phyloP scores from a whole-genome alignment of 805 yeast genomes.

The Metschnikowia shivogae region DNA sequence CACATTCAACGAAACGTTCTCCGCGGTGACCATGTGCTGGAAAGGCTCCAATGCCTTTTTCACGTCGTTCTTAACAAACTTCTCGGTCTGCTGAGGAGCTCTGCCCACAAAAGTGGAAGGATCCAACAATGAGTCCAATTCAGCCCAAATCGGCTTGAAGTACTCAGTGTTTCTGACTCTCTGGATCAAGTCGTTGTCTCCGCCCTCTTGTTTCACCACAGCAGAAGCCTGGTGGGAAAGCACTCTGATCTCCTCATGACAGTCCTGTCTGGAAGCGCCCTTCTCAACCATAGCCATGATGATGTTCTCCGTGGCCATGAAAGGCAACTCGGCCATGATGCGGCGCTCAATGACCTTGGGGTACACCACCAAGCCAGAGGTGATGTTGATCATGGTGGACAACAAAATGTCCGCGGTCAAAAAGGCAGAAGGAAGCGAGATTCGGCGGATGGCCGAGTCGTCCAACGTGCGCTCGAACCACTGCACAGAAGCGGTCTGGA shows the following conservation, averaged over 20 bases:
- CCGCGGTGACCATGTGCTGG: constrained; percentile 53
- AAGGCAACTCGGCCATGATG: constrained; percentile 90
- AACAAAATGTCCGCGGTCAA: constrained; percentile 91
- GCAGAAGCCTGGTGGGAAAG: constrained; percentile 96
- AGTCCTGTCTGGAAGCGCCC: constrained; percentile 97
- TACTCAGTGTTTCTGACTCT: constrained; percentile 73
- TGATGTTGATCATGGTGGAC: constrained; percentile 84
- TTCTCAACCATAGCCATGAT: constrained; percentile 99
- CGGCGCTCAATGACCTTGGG: constrained; percentile 98
- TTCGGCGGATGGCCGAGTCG: constrained; percentile 97
- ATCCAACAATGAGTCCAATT: constrained; percentile 75
- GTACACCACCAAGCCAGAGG: constrained; percentile 94
- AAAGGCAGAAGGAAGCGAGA: constrained; percentile 93
- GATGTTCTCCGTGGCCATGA: constrained; percentile 98
- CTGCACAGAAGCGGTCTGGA: constrained; percentile 95
- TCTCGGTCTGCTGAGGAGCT: constrained; percentile 97
- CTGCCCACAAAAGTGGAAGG: constrained; percentile 96
- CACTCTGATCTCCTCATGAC: constrained; percentile 96
- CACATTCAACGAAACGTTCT: constrained; percentile 76
- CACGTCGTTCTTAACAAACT: constrained; percentile 82
- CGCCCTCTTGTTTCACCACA: constrained; percentile 97
- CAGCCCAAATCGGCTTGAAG: constrained; percentile 84
- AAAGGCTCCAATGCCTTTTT: constrained; percentile 74
- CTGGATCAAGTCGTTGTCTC: constrained; percentile 94
- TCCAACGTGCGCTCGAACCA: constrained; percentile 99